Conservation (phyloP, 2,329 filamentous ascomycete genomes). For the Ambrosiella beaveri region DNA sequence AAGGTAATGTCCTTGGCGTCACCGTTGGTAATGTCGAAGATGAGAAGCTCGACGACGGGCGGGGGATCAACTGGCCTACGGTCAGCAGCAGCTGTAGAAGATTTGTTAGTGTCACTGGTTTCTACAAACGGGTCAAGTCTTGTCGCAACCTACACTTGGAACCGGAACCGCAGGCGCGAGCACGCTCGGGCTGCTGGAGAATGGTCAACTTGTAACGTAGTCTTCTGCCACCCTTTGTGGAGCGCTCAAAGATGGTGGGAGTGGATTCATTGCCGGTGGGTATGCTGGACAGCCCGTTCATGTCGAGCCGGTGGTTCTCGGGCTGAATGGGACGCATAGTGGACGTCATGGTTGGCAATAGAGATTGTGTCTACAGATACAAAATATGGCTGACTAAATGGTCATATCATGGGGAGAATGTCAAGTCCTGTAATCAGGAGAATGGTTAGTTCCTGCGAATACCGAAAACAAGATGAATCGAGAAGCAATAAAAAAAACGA, state of each 20-base stretch:
- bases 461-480: too few relatives aligned
- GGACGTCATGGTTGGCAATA: background rate
- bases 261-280: background rate
- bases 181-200: conserved; percentile 85
- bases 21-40: conserved; percentile 50
- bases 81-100: conserved; percentile 55
- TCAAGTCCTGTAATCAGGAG: too few relatives aligned
- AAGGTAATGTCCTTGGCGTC: conserved; percentile 62
- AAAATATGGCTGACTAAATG: too few relatives aligned
- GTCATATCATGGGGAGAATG: too few relatives aligned
- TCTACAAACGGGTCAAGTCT: background rate
- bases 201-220: conserved; percentile 72
- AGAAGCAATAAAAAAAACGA: too few relatives aligned
- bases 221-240: conserved; percentile 55
- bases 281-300: background rate
- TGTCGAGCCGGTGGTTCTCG: conserved; percentile 2
- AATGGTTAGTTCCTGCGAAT: too few relatives aligned
- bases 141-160: conserved; percentile 58
- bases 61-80: conserved; percentile 86
- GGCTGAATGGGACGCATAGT: conserved; percentile 11
- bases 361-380: background rate
- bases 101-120: background rate
- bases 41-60: conserved; percentile 78
- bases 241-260: conserved; percentile 19
- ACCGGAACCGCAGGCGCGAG: conserved; percentile 84